Evolutionary conservation across 2,329 filamentous ascomycete genomes (phyloP).

Genomic region (Alternaria novae-zelandiae): DNA sequence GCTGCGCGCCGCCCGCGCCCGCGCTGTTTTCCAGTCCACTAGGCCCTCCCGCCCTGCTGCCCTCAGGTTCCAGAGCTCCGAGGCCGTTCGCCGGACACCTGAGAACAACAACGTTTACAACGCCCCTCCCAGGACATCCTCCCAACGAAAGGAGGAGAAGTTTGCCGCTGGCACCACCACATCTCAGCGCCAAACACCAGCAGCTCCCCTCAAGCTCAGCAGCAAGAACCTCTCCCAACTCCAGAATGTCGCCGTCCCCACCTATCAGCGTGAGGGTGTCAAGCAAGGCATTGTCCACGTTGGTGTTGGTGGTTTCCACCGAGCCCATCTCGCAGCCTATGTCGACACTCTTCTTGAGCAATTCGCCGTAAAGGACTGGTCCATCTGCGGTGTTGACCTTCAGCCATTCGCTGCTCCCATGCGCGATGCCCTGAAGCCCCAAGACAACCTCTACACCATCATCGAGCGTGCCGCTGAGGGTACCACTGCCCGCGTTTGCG

Average conservation of each 20-base stretch:
- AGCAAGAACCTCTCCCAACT: slow-evolving; percentile 27
- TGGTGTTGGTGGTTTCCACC: slow-evolving; percentile 38
- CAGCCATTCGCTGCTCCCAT: slow-evolving; percentile 36
- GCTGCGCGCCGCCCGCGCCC: slow-evolving; percentile 16
- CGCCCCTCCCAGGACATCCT: slow-evolving; percentile 7
- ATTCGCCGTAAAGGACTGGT: slow-evolving; percentile 33
- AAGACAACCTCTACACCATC: slow-evolving; percentile 39
- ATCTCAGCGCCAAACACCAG: not conserved
- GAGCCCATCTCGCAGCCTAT: slow-evolving; percentile 36
- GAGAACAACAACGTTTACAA: slow-evolving; percentile 9
- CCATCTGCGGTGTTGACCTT: slow-evolving; percentile 37
- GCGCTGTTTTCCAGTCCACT: slow-evolving; percentile 17
- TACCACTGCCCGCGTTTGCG: slow-evolving; percentile 30
- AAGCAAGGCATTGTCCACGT: slow-evolving; percentile 41
- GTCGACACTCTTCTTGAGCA: slow-evolving; percentile 37
- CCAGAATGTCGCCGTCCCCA: slow-evolving; percentile 29
- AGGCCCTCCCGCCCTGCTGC: slow-evolving; percentile 9
- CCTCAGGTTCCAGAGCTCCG: slow-evolving; percentile 15
- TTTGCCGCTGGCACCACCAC: not conserved
- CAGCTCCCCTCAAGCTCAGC: slow-evolving; percentile 20
- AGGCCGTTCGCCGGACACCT: slow-evolving; percentile 10
- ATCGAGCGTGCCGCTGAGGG: slow-evolving; percentile 34
- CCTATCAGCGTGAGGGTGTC: slow-evolving; percentile 29
- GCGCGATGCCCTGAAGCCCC: slow-evolving; percentile 29
- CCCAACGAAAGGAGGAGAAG: slow-evolving; percentile 11